Evolutionary conservation across 2,329 filamentous ascomycete species (phyloP), one percentile per base, ranked within the genome.

Genomic region (Botryotinia narcissicola): DNA sequence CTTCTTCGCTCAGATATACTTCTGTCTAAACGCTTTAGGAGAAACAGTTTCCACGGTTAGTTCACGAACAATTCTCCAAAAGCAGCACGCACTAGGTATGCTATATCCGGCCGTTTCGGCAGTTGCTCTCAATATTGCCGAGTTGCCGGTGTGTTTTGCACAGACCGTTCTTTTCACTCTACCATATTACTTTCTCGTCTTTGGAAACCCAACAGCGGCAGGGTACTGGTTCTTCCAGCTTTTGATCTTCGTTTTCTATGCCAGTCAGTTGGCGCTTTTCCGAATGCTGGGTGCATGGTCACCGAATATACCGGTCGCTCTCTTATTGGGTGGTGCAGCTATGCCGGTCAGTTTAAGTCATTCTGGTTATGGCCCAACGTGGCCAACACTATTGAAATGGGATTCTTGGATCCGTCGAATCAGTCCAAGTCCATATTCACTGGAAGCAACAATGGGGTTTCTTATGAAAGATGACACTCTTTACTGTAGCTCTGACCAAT

Each of bases 221-320:
- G 61, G 61, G 7, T 64, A 64, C n/a, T 64, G 61, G 40, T 29
- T 64, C 22, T 64, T 44, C 18, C 37, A 64, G 3, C 40, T 64
- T 20, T 16, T 64, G 1, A 32, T 64, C 8, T 44, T 64, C 22
- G 61, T 64, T 1, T 44, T n/a, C n/a, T 64, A 64, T 64, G 40
- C 61, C 4, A 64, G 61, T 29, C 37, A 64, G 18, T 40, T 44
- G 3, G 61, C 61, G 18, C 40, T 64, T 64, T 64, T 64, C 18
- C 37, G 61, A 64, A 64, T 64, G 61, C 22, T 64, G 29, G 61
- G 61, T 20, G 37, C 61, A 46, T 64, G 61, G 61, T 40, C 37
- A 5, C 37, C 61, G 1, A 37, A 51, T 37, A 5, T 67, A 35
- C 44, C 42, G 12, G 44, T 67, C 22, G 42, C 29, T 32, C 63